Conservation (phyloP, 179 eudicot genomes). For the Gypsophila paniculata region DNA sequence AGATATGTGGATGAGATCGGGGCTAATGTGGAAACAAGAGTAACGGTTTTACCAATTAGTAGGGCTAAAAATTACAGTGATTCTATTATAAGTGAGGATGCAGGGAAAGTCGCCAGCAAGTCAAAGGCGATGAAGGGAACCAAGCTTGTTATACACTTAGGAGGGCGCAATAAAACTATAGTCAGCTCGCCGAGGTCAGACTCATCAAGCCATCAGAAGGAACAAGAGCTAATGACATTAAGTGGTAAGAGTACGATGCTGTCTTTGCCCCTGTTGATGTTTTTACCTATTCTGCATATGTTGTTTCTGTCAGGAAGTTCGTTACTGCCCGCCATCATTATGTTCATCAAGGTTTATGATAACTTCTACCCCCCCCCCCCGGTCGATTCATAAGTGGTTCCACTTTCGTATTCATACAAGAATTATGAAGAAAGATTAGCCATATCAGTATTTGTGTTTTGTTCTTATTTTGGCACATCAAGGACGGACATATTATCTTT, state of each 20-base stretch:
- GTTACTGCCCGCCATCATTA: too few relatives aligned
- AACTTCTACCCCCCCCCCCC: too few relatives aligned
- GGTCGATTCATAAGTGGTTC: too few relatives aligned
- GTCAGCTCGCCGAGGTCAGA: constrained; percentile 61
- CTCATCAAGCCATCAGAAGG: constrained; percentile 56
- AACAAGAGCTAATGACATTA: constrained; percentile 42
- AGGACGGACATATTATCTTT: too few relatives aligned
- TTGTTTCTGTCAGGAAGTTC: too few relatives aligned
- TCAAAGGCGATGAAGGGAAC: constrained; percentile 56
- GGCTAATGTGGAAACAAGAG: constrained; percentile 34
- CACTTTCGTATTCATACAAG: too few relatives aligned
- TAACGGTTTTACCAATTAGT: constrained; percentile 39
- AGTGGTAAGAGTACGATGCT: constrained; percentile 42
- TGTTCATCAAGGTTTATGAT: too few relatives aligned
- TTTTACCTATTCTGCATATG: too few relatives aligned
- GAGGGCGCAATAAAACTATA: constrained; percentile 54
- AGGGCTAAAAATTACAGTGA: constrained; percentile 45
- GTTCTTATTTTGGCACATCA: background rate
- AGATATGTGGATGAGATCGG: constrained; percentile 54
- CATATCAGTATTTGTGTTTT: background rate
- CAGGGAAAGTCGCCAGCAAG: constrained; percentile 41
- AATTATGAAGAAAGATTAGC: background rate
- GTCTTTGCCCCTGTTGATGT: background rate
- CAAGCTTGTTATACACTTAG: constrained; percentile 88
- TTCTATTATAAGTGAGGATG: constrained; percentile 32